phyloP scores from a whole-genome alignment of 306 rosid genomes.

The Rosa lucieae region DNA sequence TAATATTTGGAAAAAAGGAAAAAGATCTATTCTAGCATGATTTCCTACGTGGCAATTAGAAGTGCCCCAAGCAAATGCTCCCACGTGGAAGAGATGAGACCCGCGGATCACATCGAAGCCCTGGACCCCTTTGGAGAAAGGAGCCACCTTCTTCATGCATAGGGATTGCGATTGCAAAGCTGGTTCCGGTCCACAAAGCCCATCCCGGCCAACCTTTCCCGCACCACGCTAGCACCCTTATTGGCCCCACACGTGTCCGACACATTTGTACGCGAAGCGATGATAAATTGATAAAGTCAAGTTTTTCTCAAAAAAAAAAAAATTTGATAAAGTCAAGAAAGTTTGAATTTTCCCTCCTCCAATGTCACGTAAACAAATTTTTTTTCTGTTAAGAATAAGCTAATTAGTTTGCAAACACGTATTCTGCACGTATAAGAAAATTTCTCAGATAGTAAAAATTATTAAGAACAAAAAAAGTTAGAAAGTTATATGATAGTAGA shows the following conservation, averaged over 20 bases:
- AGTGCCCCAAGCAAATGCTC: not conserved
- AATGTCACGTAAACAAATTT: too few species aligned
- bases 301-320: too few species aligned
- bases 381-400: too few species aligned
- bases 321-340: too few species aligned
- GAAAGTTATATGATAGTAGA: too few species aligned
- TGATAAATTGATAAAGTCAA: too few species aligned
- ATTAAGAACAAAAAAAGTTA: too few species aligned
- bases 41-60: not conserved
- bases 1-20: not conserved
- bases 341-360: not conserved
- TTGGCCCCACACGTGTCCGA: constrained; percentile 40
- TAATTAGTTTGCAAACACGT: too few species aligned
- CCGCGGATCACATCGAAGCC: constrained; percentile 25
- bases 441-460: too few species aligned
- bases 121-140: constrained; percentile 21
- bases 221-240: constrained; percentile 32
- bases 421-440: too few species aligned
- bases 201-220: constrained; percentile 54
- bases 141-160: not conserved
- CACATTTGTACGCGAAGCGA: constrained; percentile 12
- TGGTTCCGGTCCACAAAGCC: constrained; percentile 51
- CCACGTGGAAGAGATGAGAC: constrained; percentile 48
- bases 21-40: not conserved
- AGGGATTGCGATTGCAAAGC: constrained; percentile 35